Evolutionary conservation across 495 filamentous ascomycete species (phyloP).

Genomic region (Xylaria nigripes): DNA sequence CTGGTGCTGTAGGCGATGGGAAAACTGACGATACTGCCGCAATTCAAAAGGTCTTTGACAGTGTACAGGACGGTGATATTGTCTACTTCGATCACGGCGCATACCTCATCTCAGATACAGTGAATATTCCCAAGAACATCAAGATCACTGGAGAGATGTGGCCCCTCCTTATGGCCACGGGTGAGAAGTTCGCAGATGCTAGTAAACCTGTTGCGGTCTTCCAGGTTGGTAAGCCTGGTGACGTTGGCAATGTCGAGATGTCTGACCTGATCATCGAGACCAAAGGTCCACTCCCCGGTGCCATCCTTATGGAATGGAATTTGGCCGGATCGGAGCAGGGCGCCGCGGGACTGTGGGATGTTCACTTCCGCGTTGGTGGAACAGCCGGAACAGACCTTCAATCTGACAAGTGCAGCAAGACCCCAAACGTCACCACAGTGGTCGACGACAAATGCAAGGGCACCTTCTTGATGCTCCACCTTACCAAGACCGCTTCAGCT

Average conservation of each 20-base stretch:
- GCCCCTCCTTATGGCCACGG: conserved; percentile 80
- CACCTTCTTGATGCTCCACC: conserved; percentile 74
- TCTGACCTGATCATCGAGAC: conserved; percentile 76
- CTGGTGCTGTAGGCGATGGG: conserved; percentile 75
- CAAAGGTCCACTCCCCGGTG: conserved; percentile 69
- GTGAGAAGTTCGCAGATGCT: conserved; percentile 58
- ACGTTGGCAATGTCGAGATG: conserved; percentile 73
- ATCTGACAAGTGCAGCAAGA: conserved; percentile 65
- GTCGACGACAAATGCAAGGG: conserved; percentile 55
- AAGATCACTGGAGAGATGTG: conserved; percentile 85
- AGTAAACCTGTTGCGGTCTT: conserved; percentile 63
- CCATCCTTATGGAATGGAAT: conserved; percentile 90
- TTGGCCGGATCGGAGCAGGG: conserved; percentile 58
- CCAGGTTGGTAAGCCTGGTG: conserved; percentile 71
- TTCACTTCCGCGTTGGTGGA: conserved; percentile 81
- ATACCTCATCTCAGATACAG: conserved; percentile 75
- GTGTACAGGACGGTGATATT: conserved; percentile 51
- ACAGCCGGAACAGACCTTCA: conserved; percentile 74
- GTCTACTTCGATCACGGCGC: conserved; percentile 90
- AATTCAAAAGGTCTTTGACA: conserved; percentile 65
- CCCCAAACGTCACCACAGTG: conserved; percentile 48
- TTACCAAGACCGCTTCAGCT: conserved; percentile 58
- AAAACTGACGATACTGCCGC: conserved; percentile 57
- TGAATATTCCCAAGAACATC: conserved; percentile 73
- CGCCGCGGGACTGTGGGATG: conserved; percentile 79